phyloP scores from a whole-genome alignment of 495 filamentous ascomycete genomes.

The Paragyromitra xinjiangensis region DNA sequence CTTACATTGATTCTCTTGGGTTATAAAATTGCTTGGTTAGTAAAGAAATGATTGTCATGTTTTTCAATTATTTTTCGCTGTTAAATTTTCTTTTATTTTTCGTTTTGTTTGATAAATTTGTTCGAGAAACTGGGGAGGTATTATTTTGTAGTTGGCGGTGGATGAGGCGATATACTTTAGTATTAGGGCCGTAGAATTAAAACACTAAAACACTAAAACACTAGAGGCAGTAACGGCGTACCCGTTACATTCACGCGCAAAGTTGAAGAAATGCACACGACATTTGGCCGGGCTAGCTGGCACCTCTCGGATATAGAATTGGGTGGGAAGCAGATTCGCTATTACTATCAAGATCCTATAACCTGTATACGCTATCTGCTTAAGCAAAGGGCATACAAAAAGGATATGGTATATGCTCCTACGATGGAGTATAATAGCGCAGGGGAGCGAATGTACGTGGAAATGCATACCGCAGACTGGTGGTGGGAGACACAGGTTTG shows the following conservation, averaged over 20 bases:
- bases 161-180: no score
- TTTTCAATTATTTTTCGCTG: no score
- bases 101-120: no score
- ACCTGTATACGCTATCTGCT: conserved; percentile 7
- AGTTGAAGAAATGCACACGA: background rate
- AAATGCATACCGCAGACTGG: conserved; percentile 14
- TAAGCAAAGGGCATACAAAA: background rate
- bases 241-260: background rate
- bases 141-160: no score
- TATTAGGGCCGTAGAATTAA: no score
- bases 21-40: no score
- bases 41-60: no score
- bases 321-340: background rate
- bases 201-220: no score
- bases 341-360: conserved; percentile 6
- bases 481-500: conserved; percentile 16
- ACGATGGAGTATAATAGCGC: background rate
- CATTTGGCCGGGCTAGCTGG: background rate
- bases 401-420: conserved; percentile 1
- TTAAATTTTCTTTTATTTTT: no score
- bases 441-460: conserved; percentile 8
- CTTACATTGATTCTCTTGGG: no score
- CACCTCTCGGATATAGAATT: background rate
- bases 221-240: no score
- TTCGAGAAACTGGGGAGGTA: no score